phyloP scores from a whole-genome alignment of 306 rosid species.

The Quercus glauca region DNA sequence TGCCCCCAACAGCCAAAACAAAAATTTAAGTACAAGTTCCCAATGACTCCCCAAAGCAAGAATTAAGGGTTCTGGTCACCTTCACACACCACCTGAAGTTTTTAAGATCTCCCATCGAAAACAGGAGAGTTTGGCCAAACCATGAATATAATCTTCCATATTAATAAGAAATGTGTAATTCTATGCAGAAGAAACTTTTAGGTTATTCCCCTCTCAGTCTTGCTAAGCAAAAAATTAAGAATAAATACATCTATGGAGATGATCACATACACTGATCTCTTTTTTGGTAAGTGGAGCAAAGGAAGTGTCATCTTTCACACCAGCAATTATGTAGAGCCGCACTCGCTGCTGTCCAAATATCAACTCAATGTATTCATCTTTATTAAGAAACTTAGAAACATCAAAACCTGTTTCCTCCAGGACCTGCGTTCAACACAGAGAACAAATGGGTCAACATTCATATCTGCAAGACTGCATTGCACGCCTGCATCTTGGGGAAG shows the following conservation, averaged over 20 bases:
- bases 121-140: background rate
- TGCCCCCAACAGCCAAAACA: no score
- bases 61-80: no score
- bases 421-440: conserved; percentile 57
- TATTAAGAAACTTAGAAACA: conserved; percentile 61
- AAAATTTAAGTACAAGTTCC: no score
- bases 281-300: conserved; percentile 97
- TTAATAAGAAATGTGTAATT: background rate
- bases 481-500: no score
- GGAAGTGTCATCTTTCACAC: conserved; percentile 84
- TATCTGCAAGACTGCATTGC: background rate
- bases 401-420: conserved; percentile 97
- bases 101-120: no score
- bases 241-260: background rate
- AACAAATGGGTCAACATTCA: conserved; percentile 2
- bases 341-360: conserved; percentile 95
- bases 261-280: conserved; percentile 91
- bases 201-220: no score
- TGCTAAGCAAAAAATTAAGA: no score
- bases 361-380: conserved; percentile 73
- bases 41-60: no score
- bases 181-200: no score
- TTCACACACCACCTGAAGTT: no score
- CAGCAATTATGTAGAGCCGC: conserved; percentile 86
- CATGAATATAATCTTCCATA: background rate